These are phyloP conservation scores for Colletotrichum sp. DNA, from an alignment of 2,329 filamentous ascomycete genomes.

Conservation along the genomic window DNA sequence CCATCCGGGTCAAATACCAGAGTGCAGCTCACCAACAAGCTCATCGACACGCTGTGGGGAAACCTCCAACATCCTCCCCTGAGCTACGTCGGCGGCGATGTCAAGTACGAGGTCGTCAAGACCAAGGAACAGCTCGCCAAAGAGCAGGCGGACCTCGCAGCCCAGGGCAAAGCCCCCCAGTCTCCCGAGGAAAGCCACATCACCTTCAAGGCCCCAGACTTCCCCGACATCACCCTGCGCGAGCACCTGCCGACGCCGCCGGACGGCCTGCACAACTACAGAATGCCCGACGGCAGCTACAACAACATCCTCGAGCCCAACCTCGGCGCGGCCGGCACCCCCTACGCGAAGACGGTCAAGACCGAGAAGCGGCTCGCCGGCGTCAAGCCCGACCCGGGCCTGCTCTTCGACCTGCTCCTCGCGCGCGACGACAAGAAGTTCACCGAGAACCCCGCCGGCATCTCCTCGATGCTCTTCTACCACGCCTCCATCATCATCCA, in stretches of 20 bases:
- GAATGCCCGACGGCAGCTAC: constrained; percentile 42
- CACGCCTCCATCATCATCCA: constrained; percentile 69
- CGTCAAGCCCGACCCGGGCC: constrained; percentile 66
- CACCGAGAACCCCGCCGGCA: constrained; percentile 71
- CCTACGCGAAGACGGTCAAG: constrained; percentile 72
- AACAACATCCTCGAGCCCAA: constrained; percentile 68
- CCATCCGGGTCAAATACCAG: constrained; percentile 37
- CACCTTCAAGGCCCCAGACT: constrained; percentile 43
- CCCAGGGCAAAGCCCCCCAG: constrained; percentile 29
- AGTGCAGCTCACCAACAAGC: constrained; percentile 48
- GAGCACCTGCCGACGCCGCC: constrained; percentile 40
- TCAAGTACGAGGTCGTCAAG: constrained; percentile 41
- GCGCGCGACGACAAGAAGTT: constrained; percentile 54
- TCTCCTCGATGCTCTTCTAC: constrained; percentile 79
- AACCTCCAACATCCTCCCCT: constrained; percentile 60
- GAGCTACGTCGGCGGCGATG: constrained; percentile 44
- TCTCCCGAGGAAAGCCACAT: constrained; percentile 32
- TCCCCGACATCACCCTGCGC: constrained; percentile 37
- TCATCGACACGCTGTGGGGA: constrained; percentile 59
- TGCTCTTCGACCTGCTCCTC: constrained; percentile 70
- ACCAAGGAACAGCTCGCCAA: constrained; percentile 30
- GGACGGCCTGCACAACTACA: constrained; percentile 38
- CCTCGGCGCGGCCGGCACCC: constrained; percentile 68
- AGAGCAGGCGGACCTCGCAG: background rate
- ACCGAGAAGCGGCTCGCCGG: constrained; percentile 61